Conservation (phyloP, 331 rosid species). For the Acacia pycnantha region DNA sequence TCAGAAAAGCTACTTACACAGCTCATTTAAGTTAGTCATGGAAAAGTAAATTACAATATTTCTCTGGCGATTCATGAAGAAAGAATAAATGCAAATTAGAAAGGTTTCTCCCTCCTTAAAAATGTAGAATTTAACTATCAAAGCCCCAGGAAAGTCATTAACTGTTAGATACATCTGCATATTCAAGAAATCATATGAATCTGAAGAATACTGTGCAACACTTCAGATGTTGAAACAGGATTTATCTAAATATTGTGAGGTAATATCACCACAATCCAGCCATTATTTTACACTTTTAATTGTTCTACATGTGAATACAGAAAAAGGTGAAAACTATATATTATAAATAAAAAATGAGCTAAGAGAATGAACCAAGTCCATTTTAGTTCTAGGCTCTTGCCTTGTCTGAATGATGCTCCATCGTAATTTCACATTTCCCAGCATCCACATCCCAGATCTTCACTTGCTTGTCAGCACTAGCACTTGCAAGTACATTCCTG, state of each 20-base stretch:
- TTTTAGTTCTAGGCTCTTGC: conserved; percentile 35
- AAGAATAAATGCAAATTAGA: background rate
- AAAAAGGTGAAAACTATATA: background rate
- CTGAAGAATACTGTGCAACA: background rate
- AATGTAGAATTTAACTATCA: conserved; percentile 7
- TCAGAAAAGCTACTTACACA: conserved; percentile 1
- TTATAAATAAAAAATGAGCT: background rate
- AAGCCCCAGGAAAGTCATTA: conserved; percentile 1
- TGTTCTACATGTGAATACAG: background rate
- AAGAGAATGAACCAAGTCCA: background rate
- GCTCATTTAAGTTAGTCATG: background rate
- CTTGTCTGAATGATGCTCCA: conserved; percentile 94
- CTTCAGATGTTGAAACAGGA: background rate
- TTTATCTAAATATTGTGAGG: background rate
- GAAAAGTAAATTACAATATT: background rate
- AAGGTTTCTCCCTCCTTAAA: background rate
- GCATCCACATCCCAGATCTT: conserved; percentile 89
- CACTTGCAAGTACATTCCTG: conserved; percentile 93
- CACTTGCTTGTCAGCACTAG: conserved; percentile 84
- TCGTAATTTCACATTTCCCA: conserved; percentile 69
- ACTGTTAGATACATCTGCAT: background rate
- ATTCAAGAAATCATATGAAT: background rate
- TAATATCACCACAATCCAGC: background rate
- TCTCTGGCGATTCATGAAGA: background rate
- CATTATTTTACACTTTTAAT: background rate